A percentile compares a stretch with the other conserved stretches of the same genome.
Conservation (phyloP, 2,329 filamentous ascomycete genomes). For the Grosmannia serpens region DNA sequence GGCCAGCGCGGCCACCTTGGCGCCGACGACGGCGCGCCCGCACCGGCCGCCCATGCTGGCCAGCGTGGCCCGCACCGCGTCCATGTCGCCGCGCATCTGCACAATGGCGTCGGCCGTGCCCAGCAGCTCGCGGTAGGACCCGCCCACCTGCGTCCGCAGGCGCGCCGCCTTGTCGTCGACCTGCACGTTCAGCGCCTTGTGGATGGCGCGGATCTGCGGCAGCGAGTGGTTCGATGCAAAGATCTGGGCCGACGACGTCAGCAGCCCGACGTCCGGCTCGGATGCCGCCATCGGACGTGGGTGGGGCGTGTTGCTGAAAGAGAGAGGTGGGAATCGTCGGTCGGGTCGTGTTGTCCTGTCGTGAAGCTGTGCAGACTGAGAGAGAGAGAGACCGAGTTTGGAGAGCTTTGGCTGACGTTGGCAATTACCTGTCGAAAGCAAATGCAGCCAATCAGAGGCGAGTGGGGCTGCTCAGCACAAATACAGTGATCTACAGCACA, state of each 20-base stretch:
- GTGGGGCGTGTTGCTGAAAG: neutral
- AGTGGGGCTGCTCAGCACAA: neutral
- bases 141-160: conserved; percentile 52
- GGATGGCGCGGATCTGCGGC: conserved; percentile 51
- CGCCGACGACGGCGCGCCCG: conserved; percentile 58
- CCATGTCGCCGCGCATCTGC: conserved; percentile 71
- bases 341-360: no score
- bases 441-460: neutral
- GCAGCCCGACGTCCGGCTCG: conserved; percentile 28
- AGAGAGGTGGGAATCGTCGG: no score
- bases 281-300: conserved; percentile 21
- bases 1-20: conserved; percentile 48
- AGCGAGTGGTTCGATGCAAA: conserved; percentile 45
- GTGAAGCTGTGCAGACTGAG: neutral
- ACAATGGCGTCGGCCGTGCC: conserved; percentile 92
- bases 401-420: neutral
- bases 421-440: neutral
- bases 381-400: neutral
- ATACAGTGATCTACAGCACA: no score
- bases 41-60: conserved; percentile 64
- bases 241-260: conserved; percentile 41
- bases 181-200: conserved; percentile 45
- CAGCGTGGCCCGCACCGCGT: conserved; percentile 59
- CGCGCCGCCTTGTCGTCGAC: conserved; percentile 52
- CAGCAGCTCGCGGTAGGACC: conserved; percentile 75